Evolutionary conservation across 768 basidiomycete genomes (phyloP).

Genomic region (Clitopilus passeckerianus): DNA sequence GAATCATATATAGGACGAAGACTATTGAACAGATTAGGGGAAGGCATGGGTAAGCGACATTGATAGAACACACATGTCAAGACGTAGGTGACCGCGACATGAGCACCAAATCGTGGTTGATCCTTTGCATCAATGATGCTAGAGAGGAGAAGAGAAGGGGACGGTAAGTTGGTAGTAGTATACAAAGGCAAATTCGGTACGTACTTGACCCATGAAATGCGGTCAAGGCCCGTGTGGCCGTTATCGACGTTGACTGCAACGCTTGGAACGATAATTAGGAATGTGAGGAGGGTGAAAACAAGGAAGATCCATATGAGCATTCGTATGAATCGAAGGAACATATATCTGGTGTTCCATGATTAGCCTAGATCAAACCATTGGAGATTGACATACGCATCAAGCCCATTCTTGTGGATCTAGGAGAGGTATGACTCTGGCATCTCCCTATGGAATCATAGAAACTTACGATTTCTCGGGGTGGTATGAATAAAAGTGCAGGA

Average conservation of each 20-base stretch:
- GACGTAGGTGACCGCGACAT: slow-evolving; percentile 48
- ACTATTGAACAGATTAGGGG: slow-evolving; percentile 23
- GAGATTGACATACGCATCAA: slow-evolving; percentile 52
- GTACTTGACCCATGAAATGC: slow-evolving; percentile 49
- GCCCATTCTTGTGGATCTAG: slow-evolving; percentile 55
- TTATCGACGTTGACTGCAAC: slow-evolving; percentile 38
- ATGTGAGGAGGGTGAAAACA: slow-evolving; percentile 52
- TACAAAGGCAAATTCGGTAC: slow-evolving; percentile 8
- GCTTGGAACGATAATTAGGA: slow-evolving; percentile 56
- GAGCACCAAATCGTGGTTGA: slow-evolving; percentile 48
- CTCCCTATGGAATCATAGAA: not conserved
- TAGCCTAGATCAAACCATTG: not conserved
- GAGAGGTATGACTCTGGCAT: not conserved
- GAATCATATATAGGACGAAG: slow-evolving; percentile 57
- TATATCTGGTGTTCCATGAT: slow-evolving; percentile 26
- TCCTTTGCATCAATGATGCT: slow-evolving; percentile 30
- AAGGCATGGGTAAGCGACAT: too few relatives aligned
- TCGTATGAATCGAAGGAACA: slow-evolving; percentile 60
- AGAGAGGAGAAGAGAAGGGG: not conserved
- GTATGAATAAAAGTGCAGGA: slow-evolving; percentile 35
- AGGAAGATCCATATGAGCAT: slow-evolving; percentile 57
- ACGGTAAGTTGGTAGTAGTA: not conserved
- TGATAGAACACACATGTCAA: slow-evolving; percentile 35
- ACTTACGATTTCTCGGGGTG: slow-evolving; percentile 42
- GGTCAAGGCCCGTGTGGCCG: slow-evolving; percentile 30